A percentile compares a stretch with the other conserved stretches of the same genome.
phyloP scores from a whole-genome alignment of 1,284 basidiomycete species.

The Chalciporus piperatoides region DNA sequence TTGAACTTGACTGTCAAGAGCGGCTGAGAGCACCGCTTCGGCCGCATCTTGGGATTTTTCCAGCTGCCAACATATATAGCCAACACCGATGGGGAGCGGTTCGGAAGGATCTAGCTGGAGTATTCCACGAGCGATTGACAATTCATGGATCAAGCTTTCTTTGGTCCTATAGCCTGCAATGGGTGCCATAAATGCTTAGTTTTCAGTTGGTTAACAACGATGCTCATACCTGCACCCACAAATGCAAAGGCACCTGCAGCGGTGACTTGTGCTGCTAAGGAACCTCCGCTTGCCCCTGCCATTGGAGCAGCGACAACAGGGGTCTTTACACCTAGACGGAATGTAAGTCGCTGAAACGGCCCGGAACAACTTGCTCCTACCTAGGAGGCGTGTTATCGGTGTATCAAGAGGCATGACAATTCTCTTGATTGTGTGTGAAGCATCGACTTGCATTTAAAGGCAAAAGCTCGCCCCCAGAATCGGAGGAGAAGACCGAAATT shows the following conservation, averaged over 20 bases:
- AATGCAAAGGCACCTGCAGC: conserved; percentile 71
- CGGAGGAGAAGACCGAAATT: conserved; percentile 10
- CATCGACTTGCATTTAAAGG: not conserved
- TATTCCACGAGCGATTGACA: conserved; percentile 44
- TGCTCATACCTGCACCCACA: conserved; percentile 47
- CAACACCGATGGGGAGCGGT: conserved; percentile 64
- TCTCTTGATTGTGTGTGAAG: not conserved
- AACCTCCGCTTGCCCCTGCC: conserved; percentile 62
- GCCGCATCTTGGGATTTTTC: conserved; percentile 38
- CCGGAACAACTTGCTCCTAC: conserved; percentile 16
- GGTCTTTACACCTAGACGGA: conserved; percentile 43
- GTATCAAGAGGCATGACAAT: conserved; percentile 32
- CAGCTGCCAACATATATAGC: conserved; percentile 69
- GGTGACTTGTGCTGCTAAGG: conserved; percentile 58
- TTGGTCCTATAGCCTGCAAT: conserved; percentile 44
- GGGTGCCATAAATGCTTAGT: conserved; percentile 4
- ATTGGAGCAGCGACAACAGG: conserved; percentile 66
- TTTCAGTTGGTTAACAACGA: not conserved
- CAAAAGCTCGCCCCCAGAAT: not conserved
- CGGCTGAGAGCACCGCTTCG: conserved; percentile 42
- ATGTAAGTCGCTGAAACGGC: not conserved
- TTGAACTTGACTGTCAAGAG: conserved; percentile 53
- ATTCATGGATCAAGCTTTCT: conserved; percentile 44
- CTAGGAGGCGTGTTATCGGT: conserved; percentile 36
- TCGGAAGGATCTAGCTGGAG: conserved; percentile 34